Percentiles rank a stretch among this genome's conserved stretches.
Evolutionary conservation across 169 alveolate species (phyloP).

Genomic region (Fabrea salina): DNA sequence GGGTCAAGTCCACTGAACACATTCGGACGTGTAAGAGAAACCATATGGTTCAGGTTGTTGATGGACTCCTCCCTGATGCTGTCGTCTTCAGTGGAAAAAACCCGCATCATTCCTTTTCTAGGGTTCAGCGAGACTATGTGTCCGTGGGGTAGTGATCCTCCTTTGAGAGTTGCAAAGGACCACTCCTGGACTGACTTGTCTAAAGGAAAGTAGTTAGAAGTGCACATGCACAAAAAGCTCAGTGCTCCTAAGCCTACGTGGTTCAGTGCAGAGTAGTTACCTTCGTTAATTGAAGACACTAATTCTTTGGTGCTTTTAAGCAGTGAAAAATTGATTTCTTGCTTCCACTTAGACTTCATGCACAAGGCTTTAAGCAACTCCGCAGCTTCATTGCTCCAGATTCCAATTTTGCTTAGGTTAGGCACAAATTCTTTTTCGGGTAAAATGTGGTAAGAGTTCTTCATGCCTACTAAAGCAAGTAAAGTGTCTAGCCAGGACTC

Average conservation of each 20-base stretch:
- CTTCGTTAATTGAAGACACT: not conserved
- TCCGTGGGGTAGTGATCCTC: constrained; percentile 30
- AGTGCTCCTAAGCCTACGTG: not conserved
- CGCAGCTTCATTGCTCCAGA: constrained; percentile 21
- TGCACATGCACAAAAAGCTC: not conserved
- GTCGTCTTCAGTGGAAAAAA: constrained; percentile 26
- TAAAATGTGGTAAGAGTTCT: constrained; percentile 15
- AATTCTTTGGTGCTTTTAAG: not conserved
- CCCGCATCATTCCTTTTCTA: not conserved
- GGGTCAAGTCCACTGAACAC: not conserved
- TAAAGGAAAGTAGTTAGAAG: not conserved
- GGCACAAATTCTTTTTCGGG: constrained; percentile 21
- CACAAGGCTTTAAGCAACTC: constrained; percentile 26
- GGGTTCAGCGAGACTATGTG: not conserved
- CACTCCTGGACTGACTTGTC: constrained; percentile 32
- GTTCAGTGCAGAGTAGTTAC: not conserved
- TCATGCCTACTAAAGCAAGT: not conserved
- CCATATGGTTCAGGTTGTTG: constrained; percentile 10
- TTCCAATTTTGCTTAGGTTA: constrained; percentile 9
- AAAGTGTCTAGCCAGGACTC: not conserved
- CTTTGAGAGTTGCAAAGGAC: constrained; percentile 21
- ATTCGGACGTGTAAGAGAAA: not conserved
- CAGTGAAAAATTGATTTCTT: not conserved
- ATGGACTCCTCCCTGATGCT: constrained; percentile 25
- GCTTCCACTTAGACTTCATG: constrained; percentile 1